Conservation (phyloP, 2,329 filamentous ascomycete genomes). For the Apiospora rasikravindrae region DNA sequence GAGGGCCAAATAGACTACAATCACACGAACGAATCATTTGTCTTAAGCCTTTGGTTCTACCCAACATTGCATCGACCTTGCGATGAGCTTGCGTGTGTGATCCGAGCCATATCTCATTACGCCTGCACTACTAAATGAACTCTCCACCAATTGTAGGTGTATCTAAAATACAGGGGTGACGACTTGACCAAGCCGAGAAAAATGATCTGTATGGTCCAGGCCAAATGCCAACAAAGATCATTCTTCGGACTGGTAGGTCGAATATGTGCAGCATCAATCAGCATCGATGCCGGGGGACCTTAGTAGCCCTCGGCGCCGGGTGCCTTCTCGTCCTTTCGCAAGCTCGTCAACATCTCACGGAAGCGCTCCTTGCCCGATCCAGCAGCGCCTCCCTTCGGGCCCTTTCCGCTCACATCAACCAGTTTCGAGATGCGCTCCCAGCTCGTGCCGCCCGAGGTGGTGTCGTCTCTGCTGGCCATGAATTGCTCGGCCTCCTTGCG, state of each 20-base stretch:
- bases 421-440: slow-evolving; percentile 98
- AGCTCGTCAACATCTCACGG: slow-evolving; percentile 82
- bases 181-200: slow-evolving; percentile 6
- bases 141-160: slow-evolving; percentile 13
- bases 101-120: slow-evolving; percentile 20
- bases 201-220: neutral
- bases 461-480: slow-evolving; percentile 86
- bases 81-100: neutral
- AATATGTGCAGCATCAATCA: slow-evolving; percentile 28
- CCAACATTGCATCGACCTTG: neutral
- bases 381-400: slow-evolving; percentile 80
- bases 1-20: slow-evolving; percentile 25
- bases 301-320: slow-evolving; percentile 70
- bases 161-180: slow-evolving; percentile 20
- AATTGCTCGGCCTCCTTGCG: slow-evolving; percentile 94
- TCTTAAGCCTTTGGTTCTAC: neutral
- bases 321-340: slow-evolving; percentile 92
- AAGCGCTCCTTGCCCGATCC: slow-evolving; percentile 97
- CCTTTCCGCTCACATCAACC: slow-evolving; percentile 96
- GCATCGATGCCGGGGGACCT: slow-evolving; percentile 20
- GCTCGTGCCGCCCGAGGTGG: slow-evolving; percentile 90
- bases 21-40: slow-evolving; percentile 21
- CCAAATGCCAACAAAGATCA: neutral
- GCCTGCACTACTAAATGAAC: slow-evolving; percentile 3
- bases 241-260: neutral